Evolutionary conservation across 1,139 yeast genomes (phyloP), one percentile per base, ranked within the genome.

Genomic region (Arxiozyma heterogenica): DNA sequence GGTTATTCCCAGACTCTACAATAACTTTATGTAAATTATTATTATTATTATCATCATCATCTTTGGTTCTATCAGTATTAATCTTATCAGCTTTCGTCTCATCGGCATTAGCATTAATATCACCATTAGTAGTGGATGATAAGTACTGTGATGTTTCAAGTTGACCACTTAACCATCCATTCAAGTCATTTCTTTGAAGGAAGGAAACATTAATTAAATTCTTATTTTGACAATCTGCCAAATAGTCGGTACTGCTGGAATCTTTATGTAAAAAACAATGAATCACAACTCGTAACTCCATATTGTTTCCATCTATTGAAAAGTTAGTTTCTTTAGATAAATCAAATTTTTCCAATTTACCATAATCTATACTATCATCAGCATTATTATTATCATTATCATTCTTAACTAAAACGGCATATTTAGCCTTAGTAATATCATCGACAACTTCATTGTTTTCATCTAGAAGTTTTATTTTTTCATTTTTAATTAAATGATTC

Each of bases 231-330:
- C 96, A 87, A 52, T 80, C 83, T 25, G 83, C 79, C 59, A 89
- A 80, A 66, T 93, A 91, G 56, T 90, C 96, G 15, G 96, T 84
- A 52, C 90, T 86, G 45, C 85, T 80, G 42, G 86, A 76, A 55
- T 87, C 90, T 57, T 80, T 83, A 59, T 82, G 81, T 39, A 84
- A 59, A 94, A 96, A 93, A 61, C 95, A 86, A 66, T 89, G 89
- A 43, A 83, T 78, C 4, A 88, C 83, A 0, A 86, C 81, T 58
- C 81, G 74, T 55, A 87, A 72, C n/a, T 77, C 73, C 51, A 84
- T 76, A 21, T 72, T 70, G 18, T 67, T 70, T 49, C 74, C 81
- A 51, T 82, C 84, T 51, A 80, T 75, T 57, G 73, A 73, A 62
- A 86, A 85, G 55, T 79, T 77, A 3, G 95, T 85, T n/a, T 60